phyloP scores from a whole-genome alignment of 2,329 filamentous ascomycete species.

The Aspergillus aculeatus region DNA sequence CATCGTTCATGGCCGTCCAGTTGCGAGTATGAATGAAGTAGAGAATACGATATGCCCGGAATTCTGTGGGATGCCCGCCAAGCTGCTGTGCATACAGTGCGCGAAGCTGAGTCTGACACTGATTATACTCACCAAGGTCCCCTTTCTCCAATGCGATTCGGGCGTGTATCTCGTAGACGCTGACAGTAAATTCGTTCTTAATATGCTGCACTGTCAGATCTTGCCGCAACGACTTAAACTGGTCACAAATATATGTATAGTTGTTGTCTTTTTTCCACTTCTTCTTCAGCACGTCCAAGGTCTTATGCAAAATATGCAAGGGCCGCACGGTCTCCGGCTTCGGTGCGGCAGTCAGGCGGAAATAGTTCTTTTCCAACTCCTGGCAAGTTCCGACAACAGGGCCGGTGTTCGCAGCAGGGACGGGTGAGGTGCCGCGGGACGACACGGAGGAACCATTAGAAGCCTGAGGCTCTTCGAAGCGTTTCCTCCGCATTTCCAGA shows the following conservation, averaged over 20 bases:
- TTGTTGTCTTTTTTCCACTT: slow-evolving; percentile 94
- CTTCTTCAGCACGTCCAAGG: slow-evolving; percentile 82
- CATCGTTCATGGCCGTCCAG: slow-evolving; percentile 95
- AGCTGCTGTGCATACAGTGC: slow-evolving; percentile 84
- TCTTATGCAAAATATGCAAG: slow-evolving; percentile 73
- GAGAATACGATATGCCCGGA: slow-evolving; percentile 98
- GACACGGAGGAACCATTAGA: slow-evolving; percentile 42
- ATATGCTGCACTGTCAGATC: slow-evolving; percentile 97
- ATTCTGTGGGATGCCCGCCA: slow-evolving; percentile 88
- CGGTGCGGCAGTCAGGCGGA: slow-evolving; percentile 86
- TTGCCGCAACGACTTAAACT: slow-evolving; percentile 98
- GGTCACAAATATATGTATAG: slow-evolving; percentile 97
- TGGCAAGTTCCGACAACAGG: slow-evolving; percentile 85
- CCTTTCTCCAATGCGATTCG: slow-evolving; percentile 96
- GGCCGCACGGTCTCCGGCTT: slow-evolving; percentile 87
- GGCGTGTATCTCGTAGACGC: slow-evolving; percentile 95
- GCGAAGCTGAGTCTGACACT: slow-evolving; percentile 97
- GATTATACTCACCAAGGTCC: slow-evolving; percentile 99
- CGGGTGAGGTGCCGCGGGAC: slow-evolving; percentile 49
- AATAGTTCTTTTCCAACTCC: slow-evolving; percentile 86
- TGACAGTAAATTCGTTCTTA: slow-evolving; percentile 93
- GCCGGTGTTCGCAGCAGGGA: slow-evolving; percentile 48
- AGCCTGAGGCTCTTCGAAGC: slow-evolving; percentile 65
- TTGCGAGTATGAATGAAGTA: slow-evolving; percentile 99
- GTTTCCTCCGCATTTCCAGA: slow-evolving; percentile 83